Conservation (phyloP, 2,329 filamentous ascomycete genomes). For the Fusarium sublunatum region DNA sequence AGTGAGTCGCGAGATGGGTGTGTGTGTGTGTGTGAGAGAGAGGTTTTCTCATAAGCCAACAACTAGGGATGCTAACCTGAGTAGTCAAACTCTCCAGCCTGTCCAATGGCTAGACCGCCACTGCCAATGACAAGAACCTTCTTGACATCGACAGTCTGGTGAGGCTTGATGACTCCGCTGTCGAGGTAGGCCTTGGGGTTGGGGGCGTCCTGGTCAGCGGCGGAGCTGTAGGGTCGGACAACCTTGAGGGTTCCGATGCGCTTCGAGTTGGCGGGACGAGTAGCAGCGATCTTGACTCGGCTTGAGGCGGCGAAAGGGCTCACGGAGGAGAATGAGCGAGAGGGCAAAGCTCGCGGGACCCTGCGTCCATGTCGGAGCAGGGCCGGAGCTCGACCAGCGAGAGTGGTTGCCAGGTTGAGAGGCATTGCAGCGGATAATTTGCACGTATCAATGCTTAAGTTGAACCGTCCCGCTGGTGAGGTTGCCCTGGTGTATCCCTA, state of each 20-base stretch:
- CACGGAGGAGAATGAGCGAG: slow-evolving; percentile 58
- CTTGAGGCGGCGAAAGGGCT: slow-evolving; percentile 45
- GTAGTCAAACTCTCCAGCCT: slow-evolving; percentile 98
- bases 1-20: slow-evolving; percentile 30
- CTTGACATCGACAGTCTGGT: slow-evolving; percentile 87
- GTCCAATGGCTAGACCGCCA: slow-evolving; percentile 95
- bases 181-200: slow-evolving; percentile 88
- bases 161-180: slow-evolving; percentile 85
- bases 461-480: slow-evolving; percentile 53
- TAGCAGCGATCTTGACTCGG: slow-evolving; percentile 43
- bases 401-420: slow-evolving; percentile 54
- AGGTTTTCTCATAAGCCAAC: slow-evolving; percentile 2
- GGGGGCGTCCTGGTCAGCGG: slow-evolving; percentile 74
- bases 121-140: slow-evolving; percentile 97
- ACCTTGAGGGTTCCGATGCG: slow-evolving; percentile 62
- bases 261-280: slow-evolving; percentile 53
- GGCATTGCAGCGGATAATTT: slow-evolving; percentile 52
- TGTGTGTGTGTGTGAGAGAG: slow-evolving; percentile 13
- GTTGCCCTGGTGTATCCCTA: slow-evolving; percentile 48
- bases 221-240: slow-evolving; percentile 55
- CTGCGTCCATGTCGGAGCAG: slow-evolving; percentile 67
- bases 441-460: slow-evolving; percentile 51
- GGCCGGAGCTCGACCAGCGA: slow-evolving; percentile 69
- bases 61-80: slow-evolving; percentile 74
- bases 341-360: slow-evolving; percentile 57